Evolutionary conservation across 106 monocot species (phyloP).

Genomic region (Allium fistulosum): DNA sequence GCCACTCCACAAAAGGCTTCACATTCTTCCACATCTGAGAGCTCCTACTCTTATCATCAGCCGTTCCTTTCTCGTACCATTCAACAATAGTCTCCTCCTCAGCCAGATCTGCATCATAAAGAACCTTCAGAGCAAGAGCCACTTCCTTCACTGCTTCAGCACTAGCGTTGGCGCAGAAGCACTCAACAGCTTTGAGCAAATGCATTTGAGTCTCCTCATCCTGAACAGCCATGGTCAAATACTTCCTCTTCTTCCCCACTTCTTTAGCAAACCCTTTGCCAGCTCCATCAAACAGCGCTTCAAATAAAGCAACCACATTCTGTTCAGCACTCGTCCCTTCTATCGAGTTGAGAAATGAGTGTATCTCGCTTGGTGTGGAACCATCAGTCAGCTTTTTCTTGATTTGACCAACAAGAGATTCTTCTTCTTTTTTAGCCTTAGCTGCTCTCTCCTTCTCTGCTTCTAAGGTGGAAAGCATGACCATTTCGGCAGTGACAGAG

Average conservation of each 20-base stretch:
- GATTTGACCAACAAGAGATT: constrained; percentile 4
- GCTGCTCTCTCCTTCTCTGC: constrained; percentile 17
- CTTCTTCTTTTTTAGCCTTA: constrained; percentile 9
- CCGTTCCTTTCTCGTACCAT: constrained; percentile 47
- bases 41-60: constrained; percentile 9
- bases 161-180: constrained; percentile 36
- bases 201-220: constrained; percentile 47
- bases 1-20: constrained; percentile 92
- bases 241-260: constrained; percentile 49
- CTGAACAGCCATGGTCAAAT: constrained; percentile 30
- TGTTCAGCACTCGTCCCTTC: constrained; percentile 24
- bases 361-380: constrained; percentile 27
- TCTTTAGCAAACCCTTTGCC: constrained; percentile 80
- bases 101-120: constrained; percentile 69
- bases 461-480: constrained; percentile 54
- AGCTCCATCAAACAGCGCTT: constrained; percentile 55
- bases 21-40: constrained; percentile 20
- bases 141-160: constrained; percentile 70
- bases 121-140: constrained; percentile 44
- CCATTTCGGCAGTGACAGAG: constrained; percentile 72
- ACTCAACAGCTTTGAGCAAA: constrained; percentile 52
- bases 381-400: constrained; percentile 21
- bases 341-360: constrained; percentile 12
- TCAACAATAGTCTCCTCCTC: constrained; percentile 65
- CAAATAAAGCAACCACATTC: constrained; percentile 45